Evolutionary conservation across 129 eudicot species (phyloP), one percentile per base, ranked within the genome.

Genomic region (Helianthus tuberosus): DNA sequence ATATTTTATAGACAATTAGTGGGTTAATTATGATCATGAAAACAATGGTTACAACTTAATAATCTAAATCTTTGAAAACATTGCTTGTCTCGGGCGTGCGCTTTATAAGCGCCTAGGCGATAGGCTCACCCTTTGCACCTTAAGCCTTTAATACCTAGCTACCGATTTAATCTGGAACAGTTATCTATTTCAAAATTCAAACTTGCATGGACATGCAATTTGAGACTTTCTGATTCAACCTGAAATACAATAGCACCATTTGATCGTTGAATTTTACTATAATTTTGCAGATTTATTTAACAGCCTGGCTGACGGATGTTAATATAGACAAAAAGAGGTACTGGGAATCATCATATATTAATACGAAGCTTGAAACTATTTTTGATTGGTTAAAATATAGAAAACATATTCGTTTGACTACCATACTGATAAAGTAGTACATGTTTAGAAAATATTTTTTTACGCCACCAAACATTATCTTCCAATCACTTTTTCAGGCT

Each of bases 221-320:
- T 20, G 23, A 20, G 23, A 20, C 23, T 20, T 20, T 20, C 41
- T 35, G 6, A 1, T 64, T 51, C 7, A 32, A 74, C 9, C 13
- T 35, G 53, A 74, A 74, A 47, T 75, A 52, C 66, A 65, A 11
- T 32, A 39, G 32, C 23, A 39, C 8, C 58, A 7, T 36, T 50
- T 78, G 16, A 23, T 23, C 25, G 10, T 75, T 75, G 55, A 75
- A 14, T 51, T 38, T 78, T 16, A 49, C 59, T 50, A 14, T 55
- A 66, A 13, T 65, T 47, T 72, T 75, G 75, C 91, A 93, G 96
- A 86, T 88, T 29, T 91, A 91, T 76, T 67, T 94, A 59, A 94
- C 96, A 78, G 84, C 96, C 51, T 94, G 97, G 99, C 82, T 94
- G 58, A 86, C 82, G 55, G 93, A 88, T 52, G 91, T 86, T 27